A percentile compares a stretch with the other conserved stretches of the same genome.
phyloP scores from a whole-genome alignment of 208 protist species.

The Endotrypanum monterogeii region DNA sequence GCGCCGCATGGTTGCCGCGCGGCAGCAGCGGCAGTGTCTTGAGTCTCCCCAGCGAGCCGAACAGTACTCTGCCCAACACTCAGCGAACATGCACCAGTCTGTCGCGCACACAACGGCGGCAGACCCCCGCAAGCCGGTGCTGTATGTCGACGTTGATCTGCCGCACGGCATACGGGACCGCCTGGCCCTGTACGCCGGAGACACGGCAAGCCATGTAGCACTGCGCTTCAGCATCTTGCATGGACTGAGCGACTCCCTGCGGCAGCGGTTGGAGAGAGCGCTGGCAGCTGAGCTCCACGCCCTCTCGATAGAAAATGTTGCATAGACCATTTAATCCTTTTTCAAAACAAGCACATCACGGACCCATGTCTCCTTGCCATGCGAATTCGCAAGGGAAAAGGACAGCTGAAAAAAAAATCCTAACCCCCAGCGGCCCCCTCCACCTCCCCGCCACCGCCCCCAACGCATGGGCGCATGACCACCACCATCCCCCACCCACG shows the following conservation, averaged over 20 bases:
- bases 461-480: neutral
- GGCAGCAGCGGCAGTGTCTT: slow-evolving; percentile 16
- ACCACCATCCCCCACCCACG: neutral
- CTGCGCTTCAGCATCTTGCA: slow-evolving; percentile 17
- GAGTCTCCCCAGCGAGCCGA: neutral
- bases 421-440: neutral
- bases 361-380: neutral
- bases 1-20: slow-evolving; percentile 50
- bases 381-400: too few relatives aligned
- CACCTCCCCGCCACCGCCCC: neutral
- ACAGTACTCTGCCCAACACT: neutral
- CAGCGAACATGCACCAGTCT: neutral
- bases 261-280: slow-evolving; percentile 21
- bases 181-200: slow-evolving; percentile 21
- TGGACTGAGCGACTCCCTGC: slow-evolving; percentile 11
- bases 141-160: slow-evolving; percentile 32
- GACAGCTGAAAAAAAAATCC: too few relatives aligned
- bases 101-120: neutral
- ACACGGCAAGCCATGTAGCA: slow-evolving; percentile 13
- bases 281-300: slow-evolving; percentile 13
- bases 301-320: neutral
- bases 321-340: too few relatives aligned
- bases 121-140: slow-evolving; percentile 9
- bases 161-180: slow-evolving; percentile 13
- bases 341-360: neutral